phyloP scores from a whole-genome alignment of 805 yeast genomes.

The Saccharomycopsis sp. region DNA sequence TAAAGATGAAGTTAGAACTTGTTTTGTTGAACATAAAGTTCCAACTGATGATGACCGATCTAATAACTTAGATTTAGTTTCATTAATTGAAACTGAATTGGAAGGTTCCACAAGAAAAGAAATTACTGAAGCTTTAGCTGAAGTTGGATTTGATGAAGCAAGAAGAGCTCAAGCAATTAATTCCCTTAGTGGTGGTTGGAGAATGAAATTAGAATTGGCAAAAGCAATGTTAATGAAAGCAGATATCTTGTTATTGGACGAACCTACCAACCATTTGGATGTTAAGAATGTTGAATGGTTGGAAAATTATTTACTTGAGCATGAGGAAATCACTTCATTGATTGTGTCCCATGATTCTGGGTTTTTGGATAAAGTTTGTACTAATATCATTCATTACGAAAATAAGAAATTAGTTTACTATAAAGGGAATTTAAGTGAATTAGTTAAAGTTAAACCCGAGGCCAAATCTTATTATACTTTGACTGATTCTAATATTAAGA shows the following conservation, averaged over 20 bases:
- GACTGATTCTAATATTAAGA: slow-evolving; percentile 86
- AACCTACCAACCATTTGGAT: slow-evolving; percentile 98
- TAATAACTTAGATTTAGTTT: slow-evolving; percentile 80
- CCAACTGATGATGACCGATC: slow-evolving; percentile 69
- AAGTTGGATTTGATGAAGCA: slow-evolving; percentile 88
- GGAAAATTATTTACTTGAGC: slow-evolving; percentile 74
- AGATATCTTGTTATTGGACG: slow-evolving; percentile 88
- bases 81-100: slow-evolving; percentile 84
- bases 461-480: slow-evolving; percentile 93
- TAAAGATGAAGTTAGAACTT: slow-evolving; percentile 76
- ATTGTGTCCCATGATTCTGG: slow-evolving; percentile 98
- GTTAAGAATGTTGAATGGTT: slow-evolving; percentile 91
- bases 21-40: slow-evolving; percentile 94
- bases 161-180: slow-evolving; percentile 89
- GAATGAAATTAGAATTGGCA: slow-evolving; percentile 97
- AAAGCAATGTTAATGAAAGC: slow-evolving; percentile 98
- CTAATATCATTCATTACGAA: slow-evolving; percentile 95
- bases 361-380: slow-evolving; percentile 90
- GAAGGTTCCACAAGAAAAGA: slow-evolving; percentile 65
- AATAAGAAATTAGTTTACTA: slow-evolving; percentile 90
- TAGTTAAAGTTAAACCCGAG: slow-evolving; percentile 89
- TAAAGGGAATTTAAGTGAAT: slow-evolving; percentile 91
- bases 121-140: slow-evolving; percentile 66
- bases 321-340: slow-evolving; percentile 84
- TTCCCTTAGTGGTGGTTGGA: slow-evolving; percentile 98